Base-by-base conservation (phyloP, 2,329 filamentous ascomycete species). In the Biscogniauxia sp. region DNA sequence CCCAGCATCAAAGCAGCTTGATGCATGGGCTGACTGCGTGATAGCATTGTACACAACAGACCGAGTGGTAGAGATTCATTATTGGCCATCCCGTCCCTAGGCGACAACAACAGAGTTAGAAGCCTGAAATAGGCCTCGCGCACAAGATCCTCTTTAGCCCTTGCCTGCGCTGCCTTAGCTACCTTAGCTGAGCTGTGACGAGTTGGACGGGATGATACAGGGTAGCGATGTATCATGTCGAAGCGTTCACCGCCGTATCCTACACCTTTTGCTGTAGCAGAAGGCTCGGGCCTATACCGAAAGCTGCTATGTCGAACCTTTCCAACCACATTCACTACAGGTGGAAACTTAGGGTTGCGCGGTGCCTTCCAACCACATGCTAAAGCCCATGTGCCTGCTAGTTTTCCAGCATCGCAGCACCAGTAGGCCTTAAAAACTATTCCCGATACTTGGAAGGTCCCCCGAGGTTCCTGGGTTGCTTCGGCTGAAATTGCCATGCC, bases 11-110 rank as follows among this genome's bases (percentile, higher is more conserved):
- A 50, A 6, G 67, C 64, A 9, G 61, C 62, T 5, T 56, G 53
- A 17, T 62, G 57, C n/a, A 69, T 26, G 6, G 70, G 20, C 8
- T 66, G 64, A 41, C 66, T 69, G 17, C 68, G 69, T n/a, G 67
- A 61, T 17, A 70, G 57, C 20, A 67, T 65, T 8, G 54, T 28
- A 4, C 23, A 20, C 19, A 70, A 19, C 20, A 60, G 54, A 2
- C 26, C 45, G 1, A 61, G 61, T 3, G 64, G 59, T 3, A 53
- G 54, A 2, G 9, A 5, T 25, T 65, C 56, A 1, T 63, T 23
- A 1, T 8, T 17, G 2, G 28, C 32, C 23, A 13, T 4, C 6
- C 26, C 17, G 6, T 60, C 32, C 25, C 9, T 15, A 9, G 63
- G 61, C 2, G 64, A 63, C 15, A 70, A 58, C 1, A 69, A 52